phyloP scores from a whole-genome alignment of 768 basidiomycete genomes.

The Mycena chlorophos region DNA sequence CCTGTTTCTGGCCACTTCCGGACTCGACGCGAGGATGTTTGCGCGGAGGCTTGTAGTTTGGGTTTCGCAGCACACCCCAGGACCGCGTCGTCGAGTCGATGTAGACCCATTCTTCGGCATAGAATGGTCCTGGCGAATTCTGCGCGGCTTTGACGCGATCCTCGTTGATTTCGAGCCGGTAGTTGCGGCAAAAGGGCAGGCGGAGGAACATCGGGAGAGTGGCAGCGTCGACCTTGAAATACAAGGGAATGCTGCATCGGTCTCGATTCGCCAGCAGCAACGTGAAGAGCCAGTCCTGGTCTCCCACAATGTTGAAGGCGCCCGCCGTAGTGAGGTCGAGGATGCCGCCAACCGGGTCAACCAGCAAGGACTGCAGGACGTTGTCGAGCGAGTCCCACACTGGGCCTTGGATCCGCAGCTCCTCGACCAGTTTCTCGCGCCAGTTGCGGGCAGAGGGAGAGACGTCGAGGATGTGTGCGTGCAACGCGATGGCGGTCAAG shows the following conservation, averaged over 20 bases:
- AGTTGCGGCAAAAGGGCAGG: too few species aligned
- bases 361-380: neutral
- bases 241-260: neutral
- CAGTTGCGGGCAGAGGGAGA: neutral
- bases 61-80: neutral
- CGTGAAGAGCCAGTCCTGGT: neutral
- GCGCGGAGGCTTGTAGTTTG: neutral
- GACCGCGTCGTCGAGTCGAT: neutral
- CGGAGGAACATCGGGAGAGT: neutral
- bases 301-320: neutral
- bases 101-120: neutral
- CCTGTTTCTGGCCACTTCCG: neutral
- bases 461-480: neutral
- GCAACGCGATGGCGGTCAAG: neutral
- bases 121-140: neutral
- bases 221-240: neutral
- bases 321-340: neutral
- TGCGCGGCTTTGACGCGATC: neutral
- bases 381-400: neutral
- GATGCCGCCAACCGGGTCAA: too few species aligned
- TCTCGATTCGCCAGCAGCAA: neutral
- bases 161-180: neutral
- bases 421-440: neutral
- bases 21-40: neutral
- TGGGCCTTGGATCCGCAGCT: too few species aligned